A percentile compares a stretch with the other conserved stretches of the same genome.
phyloP scores from a whole-genome alignment of 257 asterid genomes.

The Jaltomata sinuosa region DNA sequence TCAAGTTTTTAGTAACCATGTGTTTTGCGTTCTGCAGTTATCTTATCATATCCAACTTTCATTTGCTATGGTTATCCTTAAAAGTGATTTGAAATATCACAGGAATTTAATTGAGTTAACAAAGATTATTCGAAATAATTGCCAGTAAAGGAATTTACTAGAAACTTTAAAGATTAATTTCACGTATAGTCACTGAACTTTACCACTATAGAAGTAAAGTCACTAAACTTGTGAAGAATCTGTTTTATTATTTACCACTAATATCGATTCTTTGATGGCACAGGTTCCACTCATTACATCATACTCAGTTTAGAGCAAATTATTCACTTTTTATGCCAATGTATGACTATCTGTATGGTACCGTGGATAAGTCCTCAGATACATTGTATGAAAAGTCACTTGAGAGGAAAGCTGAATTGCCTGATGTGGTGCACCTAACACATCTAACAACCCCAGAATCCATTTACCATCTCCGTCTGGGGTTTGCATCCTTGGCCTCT shows the following conservation, averaged over 20 bases:
- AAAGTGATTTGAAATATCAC: neutral
- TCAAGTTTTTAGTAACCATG: slow-evolving; percentile 25
- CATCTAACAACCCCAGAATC: slow-evolving; percentile 30
- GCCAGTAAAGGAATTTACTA: neutral
- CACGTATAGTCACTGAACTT: neutral
- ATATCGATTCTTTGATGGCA: neutral
- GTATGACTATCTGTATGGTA: slow-evolving; percentile 28
- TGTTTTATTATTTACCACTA: neutral
- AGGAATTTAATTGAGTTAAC: neutral
- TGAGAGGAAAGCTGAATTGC: slow-evolving; percentile 10
- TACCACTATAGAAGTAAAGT: neutral
- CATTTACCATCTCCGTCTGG: slow-evolving; percentile 25
- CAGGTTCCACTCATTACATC: slow-evolving; percentile 30
- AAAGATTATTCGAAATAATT: neutral
- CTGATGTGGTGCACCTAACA: slow-evolving; percentile 26
- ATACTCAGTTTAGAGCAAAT: slow-evolving; percentile 32
- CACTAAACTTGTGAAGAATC: neutral
- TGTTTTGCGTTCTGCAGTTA: slow-evolving; percentile 74
- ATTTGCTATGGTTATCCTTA: slow-evolving; percentile 10
- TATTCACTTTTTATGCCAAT: slow-evolving; percentile 33
- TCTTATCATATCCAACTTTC: slow-evolving; percentile 63
- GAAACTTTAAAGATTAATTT: neutral
- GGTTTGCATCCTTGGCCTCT: slow-evolving; percentile 22
- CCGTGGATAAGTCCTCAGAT: slow-evolving; percentile 17
- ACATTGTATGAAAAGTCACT: slow-evolving; percentile 15